Evolutionary conservation across 2,329 filamentous ascomycete species (phyloP).

Genomic region (Colletotrichum sp.): DNA sequence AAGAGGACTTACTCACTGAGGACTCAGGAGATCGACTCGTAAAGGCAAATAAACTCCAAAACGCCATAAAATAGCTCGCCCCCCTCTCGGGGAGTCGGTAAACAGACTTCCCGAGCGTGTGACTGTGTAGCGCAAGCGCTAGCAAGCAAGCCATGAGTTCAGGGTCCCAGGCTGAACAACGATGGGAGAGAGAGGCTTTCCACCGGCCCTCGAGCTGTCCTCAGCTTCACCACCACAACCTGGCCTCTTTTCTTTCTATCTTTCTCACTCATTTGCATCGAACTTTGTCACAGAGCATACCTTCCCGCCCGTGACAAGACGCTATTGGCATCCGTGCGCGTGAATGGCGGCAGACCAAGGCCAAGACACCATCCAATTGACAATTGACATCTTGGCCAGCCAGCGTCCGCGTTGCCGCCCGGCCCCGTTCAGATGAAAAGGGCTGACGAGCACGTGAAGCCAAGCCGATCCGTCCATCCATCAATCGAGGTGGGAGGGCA

Average conservation of each 20-base stretch:
- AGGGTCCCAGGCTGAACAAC: background rate
- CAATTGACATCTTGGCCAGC: background rate
- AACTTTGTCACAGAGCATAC: background rate
- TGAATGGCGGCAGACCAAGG: background rate
- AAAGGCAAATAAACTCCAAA: background rate
- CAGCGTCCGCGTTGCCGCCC: background rate
- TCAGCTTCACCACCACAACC: background rate
- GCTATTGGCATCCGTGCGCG: background rate
- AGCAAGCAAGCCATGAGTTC: background rate
- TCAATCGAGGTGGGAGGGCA: background rate
- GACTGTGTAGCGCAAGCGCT: background rate
- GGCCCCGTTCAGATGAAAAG: background rate
- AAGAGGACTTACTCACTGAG: background rate
- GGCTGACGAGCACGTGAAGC: background rate
- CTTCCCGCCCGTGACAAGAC: background rate
- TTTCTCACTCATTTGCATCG: background rate
- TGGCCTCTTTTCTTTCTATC: background rate
- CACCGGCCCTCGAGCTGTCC: background rate
- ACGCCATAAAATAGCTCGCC: background rate
- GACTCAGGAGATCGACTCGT: background rate
- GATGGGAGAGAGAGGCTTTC: background rate
- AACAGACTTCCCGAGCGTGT: background rate
- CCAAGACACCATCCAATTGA: background rate
- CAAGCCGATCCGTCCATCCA: background rate
- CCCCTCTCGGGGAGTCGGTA: background rate